Evolutionary conservation across 1,284 basidiomycete genomes (phyloP).

Genomic region (Schizophyllum amplum): DNA sequence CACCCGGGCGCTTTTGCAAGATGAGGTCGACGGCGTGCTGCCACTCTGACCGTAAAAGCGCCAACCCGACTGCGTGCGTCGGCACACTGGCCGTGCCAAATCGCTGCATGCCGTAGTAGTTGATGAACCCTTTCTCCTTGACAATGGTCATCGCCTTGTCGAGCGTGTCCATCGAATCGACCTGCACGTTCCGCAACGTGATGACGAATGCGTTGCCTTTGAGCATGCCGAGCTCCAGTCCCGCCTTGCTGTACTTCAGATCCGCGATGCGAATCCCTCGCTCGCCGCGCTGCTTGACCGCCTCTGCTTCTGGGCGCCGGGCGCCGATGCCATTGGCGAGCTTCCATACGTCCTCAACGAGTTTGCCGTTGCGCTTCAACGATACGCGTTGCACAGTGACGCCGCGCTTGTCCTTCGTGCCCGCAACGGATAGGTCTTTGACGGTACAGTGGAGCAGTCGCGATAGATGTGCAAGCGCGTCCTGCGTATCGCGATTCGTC

Average conservation of each 20-base stretch:
- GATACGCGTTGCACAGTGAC: constrained; percentile 93
- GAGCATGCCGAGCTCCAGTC: constrained; percentile 88
- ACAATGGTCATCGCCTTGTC: constrained; percentile 76
- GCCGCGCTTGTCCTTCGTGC: constrained; percentile 98
- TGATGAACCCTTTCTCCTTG: constrained; percentile 83
- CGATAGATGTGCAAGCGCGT: constrained; percentile 77
- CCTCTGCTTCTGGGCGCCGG: constrained; percentile 45
- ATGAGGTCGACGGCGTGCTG: constrained; percentile 79
- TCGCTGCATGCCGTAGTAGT: constrained; percentile 99
- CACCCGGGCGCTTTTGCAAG: constrained; percentile 75
- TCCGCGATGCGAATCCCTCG: constrained; percentile 87
- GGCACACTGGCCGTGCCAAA: constrained; percentile 96
- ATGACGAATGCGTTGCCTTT: constrained; percentile 96
- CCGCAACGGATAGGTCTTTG: constrained; percentile 84
- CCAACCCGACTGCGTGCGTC: constrained; percentile 90
- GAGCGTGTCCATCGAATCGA: constrained; percentile 63
- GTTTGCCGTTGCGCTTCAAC: constrained; percentile 71
- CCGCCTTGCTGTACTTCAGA: constrained; percentile 73
- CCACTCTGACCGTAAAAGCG: constrained; percentile 87
- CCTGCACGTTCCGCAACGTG: constrained; percentile 82
- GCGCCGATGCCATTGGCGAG: constrained; percentile 61
- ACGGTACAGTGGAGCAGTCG: constrained; percentile 67
- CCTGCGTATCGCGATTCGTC: constrained; percentile 96
- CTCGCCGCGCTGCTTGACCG: constrained; percentile 70
- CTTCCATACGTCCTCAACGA: constrained; percentile 81